Conservation (phyloP, 202 grass and related monocot species). For the Setaria viridis region DNA sequence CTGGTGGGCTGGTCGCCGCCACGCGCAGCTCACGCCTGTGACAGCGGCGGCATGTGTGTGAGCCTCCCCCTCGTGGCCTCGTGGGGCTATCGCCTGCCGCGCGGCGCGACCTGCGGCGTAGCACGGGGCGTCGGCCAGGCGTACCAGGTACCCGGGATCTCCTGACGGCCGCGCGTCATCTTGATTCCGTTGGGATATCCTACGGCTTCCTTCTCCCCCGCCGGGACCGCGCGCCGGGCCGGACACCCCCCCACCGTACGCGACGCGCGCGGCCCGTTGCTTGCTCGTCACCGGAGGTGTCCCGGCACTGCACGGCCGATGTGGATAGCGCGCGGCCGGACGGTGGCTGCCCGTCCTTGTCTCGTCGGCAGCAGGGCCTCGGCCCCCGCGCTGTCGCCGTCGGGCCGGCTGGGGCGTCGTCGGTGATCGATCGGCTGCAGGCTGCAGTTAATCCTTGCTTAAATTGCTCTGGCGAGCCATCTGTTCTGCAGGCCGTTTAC, state of each 20-base stretch:
- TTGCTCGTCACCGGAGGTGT: no score
- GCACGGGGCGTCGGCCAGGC: background rate
- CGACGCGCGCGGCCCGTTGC: no score
- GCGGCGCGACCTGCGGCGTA: background rate
- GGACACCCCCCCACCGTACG: background rate
- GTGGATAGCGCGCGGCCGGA: background rate
- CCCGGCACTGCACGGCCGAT: background rate
- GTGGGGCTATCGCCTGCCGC: background rate
- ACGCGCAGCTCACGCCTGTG: background rate
- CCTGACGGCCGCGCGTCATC: background rate
- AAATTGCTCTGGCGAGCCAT: background rate
- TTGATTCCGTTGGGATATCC: background rate
- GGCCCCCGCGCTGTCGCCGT: background rate
- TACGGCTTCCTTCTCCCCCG: background rate
- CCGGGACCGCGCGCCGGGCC: background rate
- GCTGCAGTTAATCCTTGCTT: background rate
- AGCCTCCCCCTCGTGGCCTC: background rate
- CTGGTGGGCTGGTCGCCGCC: background rate
- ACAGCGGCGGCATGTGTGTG: background rate
- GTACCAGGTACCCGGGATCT: conserved; percentile 2
- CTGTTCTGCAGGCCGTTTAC: background rate
- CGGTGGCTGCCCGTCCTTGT: background rate
- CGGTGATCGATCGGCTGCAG: conserved; percentile 13
- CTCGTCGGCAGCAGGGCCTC: background rate
- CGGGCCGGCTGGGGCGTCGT: no score